These are phyloP conservation scores for Lipomyces starkeyi DNA, from an alignment of 805 yeast species.

Conservation along the genomic window DNA sequence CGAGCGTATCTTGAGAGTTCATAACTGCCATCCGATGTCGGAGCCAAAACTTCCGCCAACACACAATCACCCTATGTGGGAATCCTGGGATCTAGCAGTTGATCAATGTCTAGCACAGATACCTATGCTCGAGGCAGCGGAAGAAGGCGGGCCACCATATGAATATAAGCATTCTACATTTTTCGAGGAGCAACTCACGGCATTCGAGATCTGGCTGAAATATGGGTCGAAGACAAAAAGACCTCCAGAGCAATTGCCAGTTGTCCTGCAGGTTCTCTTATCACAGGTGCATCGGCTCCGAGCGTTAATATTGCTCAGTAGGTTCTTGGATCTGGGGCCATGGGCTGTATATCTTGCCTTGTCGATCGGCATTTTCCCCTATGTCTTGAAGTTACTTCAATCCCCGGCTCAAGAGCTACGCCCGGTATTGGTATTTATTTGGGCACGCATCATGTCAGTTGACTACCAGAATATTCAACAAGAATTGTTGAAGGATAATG, in stretches of 20 bases:
- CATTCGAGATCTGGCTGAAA: slow-evolving; percentile 94
- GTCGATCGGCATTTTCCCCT: slow-evolving; percentile 95
- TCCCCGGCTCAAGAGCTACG: slow-evolving; percentile 94
- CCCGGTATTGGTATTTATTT: slow-evolving; percentile 91
- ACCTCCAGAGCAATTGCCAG: slow-evolving; percentile 95
- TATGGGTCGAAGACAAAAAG: slow-evolving; percentile 82
- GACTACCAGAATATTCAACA: slow-evolving; percentile 89
- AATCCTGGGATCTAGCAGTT: slow-evolving; percentile 95
- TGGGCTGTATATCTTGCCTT: slow-evolving; percentile 95
- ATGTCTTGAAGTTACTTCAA: slow-evolving; percentile 85
- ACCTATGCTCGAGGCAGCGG: slow-evolving; percentile 46
- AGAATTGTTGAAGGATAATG: slow-evolving; percentile 89
- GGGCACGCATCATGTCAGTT: slow-evolving; percentile 98
- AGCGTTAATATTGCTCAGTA: slow-evolving; percentile 80
- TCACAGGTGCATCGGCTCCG: slow-evolving; percentile 94
- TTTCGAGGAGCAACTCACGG: slow-evolving; percentile 94
- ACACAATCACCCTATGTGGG: slow-evolving; percentile 92
- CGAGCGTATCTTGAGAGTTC: slow-evolving; percentile 89
- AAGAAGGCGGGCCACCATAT: slow-evolving; percentile 46
- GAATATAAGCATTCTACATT: slow-evolving; percentile 89
- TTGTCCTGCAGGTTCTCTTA: slow-evolving; percentile 86
- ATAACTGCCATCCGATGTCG: slow-evolving; percentile 91
- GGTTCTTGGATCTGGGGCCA: slow-evolving; percentile 92
- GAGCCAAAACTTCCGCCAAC: slow-evolving; percentile 90
- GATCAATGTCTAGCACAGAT: slow-evolving; percentile 81